Conservation (phyloP, 176 grass and related monocot species). For the Miscanthus lutarioriparius region DNA sequence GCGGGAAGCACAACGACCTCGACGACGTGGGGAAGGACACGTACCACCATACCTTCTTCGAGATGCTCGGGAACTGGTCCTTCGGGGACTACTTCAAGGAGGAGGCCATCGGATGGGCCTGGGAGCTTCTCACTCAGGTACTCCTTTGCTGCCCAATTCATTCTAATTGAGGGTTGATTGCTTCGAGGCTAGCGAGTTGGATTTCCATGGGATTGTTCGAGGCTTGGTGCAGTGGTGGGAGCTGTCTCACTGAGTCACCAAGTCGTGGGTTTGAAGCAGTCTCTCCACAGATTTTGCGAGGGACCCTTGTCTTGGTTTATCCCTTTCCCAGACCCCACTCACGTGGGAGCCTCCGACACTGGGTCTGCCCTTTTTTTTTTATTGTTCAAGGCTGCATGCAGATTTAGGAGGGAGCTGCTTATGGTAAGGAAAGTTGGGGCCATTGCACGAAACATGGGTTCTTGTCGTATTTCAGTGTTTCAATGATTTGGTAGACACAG, state of each 20-base stretch:
- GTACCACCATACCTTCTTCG: constrained; percentile 98
- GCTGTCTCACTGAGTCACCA: no score
- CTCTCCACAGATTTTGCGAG: no score
- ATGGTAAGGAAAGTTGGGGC: not conserved
- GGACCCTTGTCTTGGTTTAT: no score
- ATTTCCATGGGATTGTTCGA: not conserved
- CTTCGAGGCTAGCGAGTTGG: not conserved
- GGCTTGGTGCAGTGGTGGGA: no score
- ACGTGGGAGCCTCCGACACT: no score
- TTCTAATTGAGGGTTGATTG: not conserved
- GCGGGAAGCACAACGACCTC: constrained; percentile 98
- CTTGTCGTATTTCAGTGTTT: not conserved
- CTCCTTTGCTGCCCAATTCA: not conserved
- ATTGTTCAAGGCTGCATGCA: not conserved
- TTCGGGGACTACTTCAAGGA: constrained; percentile 95
- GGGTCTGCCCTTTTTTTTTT: no score
- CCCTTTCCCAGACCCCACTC: no score
- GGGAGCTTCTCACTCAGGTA: constrained; percentile 86
- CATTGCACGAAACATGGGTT: not conserved
- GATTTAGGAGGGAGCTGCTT: not conserved
- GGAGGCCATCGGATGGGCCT: constrained; percentile 90
- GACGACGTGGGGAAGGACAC: constrained; percentile 98
- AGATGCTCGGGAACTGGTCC: constrained; percentile 98
- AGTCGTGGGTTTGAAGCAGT: no score
- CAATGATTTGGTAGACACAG: not conserved